Evolutionary conservation across 129 eudicot species (phyloP), one percentile per base, ranked within the genome.

Genomic region (Tagetes erecta): DNA sequence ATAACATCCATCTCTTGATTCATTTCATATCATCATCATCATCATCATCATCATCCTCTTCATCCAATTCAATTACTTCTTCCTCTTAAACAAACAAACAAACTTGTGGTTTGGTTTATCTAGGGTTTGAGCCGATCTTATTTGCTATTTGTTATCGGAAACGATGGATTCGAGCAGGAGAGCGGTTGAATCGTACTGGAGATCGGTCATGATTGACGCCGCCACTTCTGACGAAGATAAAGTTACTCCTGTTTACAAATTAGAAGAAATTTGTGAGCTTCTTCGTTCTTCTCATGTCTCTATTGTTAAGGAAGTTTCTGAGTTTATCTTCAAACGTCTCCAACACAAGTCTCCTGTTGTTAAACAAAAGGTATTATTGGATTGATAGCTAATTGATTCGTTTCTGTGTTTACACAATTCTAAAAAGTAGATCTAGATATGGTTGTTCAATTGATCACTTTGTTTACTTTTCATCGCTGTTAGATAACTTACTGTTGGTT

Each of bases 111-210:
- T 9, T 49, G 14, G 4, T 53, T 7, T 50, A 14, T 38, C 14
- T 74, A 74, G 78, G 71, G 78, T 74, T 74, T 74, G 42, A 64
- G 64, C 27, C 37, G 70, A 63, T 49, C 78, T 36, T 55, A 33
- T 56, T 71, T 55, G 7, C 39, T 8, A 20, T 20, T 20, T 20
- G 27, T 20, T 34, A 53, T 45, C 45, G 53, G 51, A 81, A 14
- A 51, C 13, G 13, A 94, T 94, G 99, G 96, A 91, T 67, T 79
- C 87, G 72, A 94, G 99, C 96, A 94, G 99, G 89, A 86, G 99
- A 53, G 99, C 99, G 37, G 99, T 94, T 73, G 99, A 94, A 73
- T 88, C 99, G 35, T 94, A 91, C 76, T 94, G 99, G 99, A 83
- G 99, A 76, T 88, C 97, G 33, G 75, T 82, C 78, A 85, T 88